Evolutionary conservation across 176 grass and related monocot species (phyloP), one percentile per base, ranked within the genome.

Genomic region (Oryza longistaminata): DNA sequence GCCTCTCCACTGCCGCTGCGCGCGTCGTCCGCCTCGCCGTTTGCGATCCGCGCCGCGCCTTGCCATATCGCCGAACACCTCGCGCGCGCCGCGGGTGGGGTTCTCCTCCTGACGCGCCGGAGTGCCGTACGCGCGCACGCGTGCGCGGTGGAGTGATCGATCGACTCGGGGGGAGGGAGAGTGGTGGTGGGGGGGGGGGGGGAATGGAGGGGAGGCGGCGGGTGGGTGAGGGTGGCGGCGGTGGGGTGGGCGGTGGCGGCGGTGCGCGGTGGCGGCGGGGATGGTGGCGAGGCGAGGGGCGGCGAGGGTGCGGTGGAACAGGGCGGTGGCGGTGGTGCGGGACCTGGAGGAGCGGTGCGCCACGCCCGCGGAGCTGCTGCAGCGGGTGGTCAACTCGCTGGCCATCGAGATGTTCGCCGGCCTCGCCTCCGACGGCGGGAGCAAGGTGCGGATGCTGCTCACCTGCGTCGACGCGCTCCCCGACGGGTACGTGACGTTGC

Each of bases 381-480:
- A 81, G 52, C 88, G 86, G 79, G 85, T 94, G 13, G 85, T 83
- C 44, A 81, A 94, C 82, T 91, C 87, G 75, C 86, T 94, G 75
- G 71, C 78, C 53, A 77, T 94, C 62, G 93, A 92, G 93, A 94
- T 94, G 93, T 86, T 90, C 82, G 90, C 93, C 0, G 93, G 93
- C 8, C 88, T 92, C 68, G 87, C 90, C 19, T 86, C 82, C 22
- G 90, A 94, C 67, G 87, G 72, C 26, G 87, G 87, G 29, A 92
- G 93, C 88, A 94, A 90, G 82, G 90, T 94, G 79, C 88, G 88
- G 79, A 92, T 94, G 93, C 93, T 94, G 3, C 90, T 88, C 45
- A 94, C 90, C 90, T 92, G 83, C 75, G 48, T 94, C 58, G 93
- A 94, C 50, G 9, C 60, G 37, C 93, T 94, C 33, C 93, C 85